Conservation (phyloP, 306 rosid species). For the Luffa aegyptiaca region DNA sequence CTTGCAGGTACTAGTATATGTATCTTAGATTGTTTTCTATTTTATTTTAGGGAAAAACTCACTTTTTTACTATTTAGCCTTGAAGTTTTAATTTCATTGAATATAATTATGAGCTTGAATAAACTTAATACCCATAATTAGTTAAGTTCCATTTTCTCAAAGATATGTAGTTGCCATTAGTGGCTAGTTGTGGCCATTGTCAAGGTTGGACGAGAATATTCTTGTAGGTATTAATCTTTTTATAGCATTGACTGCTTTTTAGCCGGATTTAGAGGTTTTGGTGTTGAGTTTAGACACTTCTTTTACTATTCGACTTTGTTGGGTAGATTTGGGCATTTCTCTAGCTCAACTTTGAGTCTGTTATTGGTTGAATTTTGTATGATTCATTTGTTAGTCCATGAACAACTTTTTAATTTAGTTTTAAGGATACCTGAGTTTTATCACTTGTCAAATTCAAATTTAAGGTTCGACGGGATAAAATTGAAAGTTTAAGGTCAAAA, state of each 20-base stretch:
- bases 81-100: not conserved
- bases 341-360: not conserved
- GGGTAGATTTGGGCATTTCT: not conserved
- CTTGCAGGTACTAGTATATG: conserved; percentile 48
- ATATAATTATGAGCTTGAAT: not conserved
- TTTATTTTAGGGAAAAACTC: not conserved
- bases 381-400: not conserved
- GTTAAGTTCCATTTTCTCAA: not conserved
- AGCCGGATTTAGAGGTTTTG: not conserved
- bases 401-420: not conserved
- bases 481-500: not conserved
- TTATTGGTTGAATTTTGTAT: not conserved
- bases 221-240: not conserved
- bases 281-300: not conserved
- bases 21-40: not conserved
- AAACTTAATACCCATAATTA: not conserved
- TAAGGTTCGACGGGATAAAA: too few relatives aligned
- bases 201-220: not conserved
- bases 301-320: not conserved
- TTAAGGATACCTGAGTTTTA: not conserved
- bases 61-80: not conserved
- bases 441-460: too few relatives aligned
- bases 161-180: not conserved
- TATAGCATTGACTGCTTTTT: not conserved
- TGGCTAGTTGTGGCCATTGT: not conserved